Conservation (phyloP, 1,284 basidiomycete genomes). For the Ceratobasidium papillatum region DNA sequence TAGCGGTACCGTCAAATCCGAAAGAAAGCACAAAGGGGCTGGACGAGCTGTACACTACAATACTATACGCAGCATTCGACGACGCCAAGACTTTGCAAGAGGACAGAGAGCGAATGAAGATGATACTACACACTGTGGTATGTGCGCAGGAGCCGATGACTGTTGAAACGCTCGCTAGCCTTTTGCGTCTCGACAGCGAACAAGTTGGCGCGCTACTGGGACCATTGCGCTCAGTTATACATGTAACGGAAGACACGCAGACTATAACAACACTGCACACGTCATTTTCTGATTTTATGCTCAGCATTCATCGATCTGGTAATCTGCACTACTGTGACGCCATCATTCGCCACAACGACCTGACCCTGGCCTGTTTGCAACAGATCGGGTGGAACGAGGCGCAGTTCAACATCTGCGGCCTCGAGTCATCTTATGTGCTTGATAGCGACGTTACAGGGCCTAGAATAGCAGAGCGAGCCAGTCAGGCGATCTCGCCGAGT, state of each 20-base stretch:
- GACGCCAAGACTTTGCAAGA: background rate
- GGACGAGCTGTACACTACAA: background rate
- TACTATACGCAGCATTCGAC: background rate
- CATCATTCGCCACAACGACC: background rate
- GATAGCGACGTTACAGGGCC: background rate
- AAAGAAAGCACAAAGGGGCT: background rate
- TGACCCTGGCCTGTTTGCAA: background rate
- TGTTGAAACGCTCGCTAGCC: background rate
- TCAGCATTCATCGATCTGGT: background rate
- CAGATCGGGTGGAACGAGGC: background rate
- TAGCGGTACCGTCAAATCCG: background rate
- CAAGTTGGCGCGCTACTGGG: background rate
- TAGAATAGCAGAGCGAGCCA: background rate
- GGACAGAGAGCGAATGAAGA: conserved; percentile 1
- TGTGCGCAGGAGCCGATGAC: conserved; percentile 20
- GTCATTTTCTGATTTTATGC: conserved; percentile 7
- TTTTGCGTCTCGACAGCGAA: background rate
- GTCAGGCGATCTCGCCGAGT: background rate
- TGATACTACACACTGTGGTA: background rate
- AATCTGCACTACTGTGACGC: background rate
- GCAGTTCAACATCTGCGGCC: conserved; percentile 22
- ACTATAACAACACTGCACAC: conserved; percentile 1
- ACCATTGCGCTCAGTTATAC: conserved; percentile 1
- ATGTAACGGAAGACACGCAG: background rate
- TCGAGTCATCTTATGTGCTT: background rate